Evolutionary conservation across 2,329 filamentous ascomycete species (phyloP).

Genomic region (Aureobasidium leucospermi): DNA sequence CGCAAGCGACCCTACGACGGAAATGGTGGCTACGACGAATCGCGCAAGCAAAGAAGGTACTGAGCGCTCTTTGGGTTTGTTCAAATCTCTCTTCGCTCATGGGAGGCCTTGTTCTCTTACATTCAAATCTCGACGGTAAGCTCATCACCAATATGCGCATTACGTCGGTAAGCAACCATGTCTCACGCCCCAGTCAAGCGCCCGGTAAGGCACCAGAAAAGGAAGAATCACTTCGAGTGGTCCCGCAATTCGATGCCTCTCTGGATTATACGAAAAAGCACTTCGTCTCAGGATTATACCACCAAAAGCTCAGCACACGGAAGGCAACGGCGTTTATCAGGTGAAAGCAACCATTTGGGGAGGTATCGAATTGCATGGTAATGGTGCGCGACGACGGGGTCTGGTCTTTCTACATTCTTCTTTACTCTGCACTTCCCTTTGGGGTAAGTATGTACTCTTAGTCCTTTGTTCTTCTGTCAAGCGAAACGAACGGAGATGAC

Average conservation of each 20-base stretch:
- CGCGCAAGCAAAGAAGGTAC: slow-evolving; percentile 54
- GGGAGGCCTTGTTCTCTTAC: neutral
- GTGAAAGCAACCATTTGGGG: neutral
- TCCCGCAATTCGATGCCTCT: neutral
- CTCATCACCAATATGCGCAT: slow-evolving; percentile 6
- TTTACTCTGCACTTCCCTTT: neutral
- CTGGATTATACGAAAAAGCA: neutral
- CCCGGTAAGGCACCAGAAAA: slow-evolving; percentile 10
- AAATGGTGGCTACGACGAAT: slow-evolving; percentile 64
- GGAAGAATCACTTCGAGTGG: neutral
- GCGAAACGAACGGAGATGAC: neutral
- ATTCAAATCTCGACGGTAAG: slow-evolving; percentile 9
- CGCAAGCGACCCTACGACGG: slow-evolving; percentile 61
- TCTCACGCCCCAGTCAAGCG: slow-evolving; percentile 12
- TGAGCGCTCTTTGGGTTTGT: slow-evolving; percentile 27
- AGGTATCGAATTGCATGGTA: slow-evolving; percentile 9
- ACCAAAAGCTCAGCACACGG: neutral
- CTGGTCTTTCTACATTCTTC: neutral
- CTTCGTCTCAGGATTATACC: neutral
- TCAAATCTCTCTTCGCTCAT: neutral
- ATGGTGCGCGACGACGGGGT: neutral
- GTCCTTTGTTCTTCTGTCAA: neutral
- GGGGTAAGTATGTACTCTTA: slow-evolving; percentile 12
- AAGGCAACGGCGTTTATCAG: slow-evolving; percentile 4
- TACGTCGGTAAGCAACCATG: slow-evolving; percentile 11